phyloP scores from a whole-genome alignment of 1,284 basidiomycete genomes.

The Ganoderma multipileum region DNA sequence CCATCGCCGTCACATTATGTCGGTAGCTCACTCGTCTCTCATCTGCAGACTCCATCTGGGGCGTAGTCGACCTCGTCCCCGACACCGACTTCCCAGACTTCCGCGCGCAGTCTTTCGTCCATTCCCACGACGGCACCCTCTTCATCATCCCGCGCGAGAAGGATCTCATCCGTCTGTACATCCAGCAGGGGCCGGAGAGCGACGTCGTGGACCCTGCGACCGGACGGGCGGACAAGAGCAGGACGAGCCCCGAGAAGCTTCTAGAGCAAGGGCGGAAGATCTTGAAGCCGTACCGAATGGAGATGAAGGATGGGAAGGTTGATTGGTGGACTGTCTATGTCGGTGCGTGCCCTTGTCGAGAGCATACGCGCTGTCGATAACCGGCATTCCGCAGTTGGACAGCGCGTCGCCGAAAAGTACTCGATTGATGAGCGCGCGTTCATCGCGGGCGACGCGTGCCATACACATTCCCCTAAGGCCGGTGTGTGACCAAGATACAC shows the following conservation, averaged over 20 bases:
- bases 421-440: conserved; percentile 75
- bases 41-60: conserved; percentile 84
- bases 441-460: conserved; percentile 84
- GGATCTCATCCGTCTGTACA: conserved; percentile 77
- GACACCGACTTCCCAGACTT: conserved; percentile 86
- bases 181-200: conserved; percentile 71
- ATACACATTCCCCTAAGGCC: conserved; percentile 84
- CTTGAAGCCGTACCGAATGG: conserved; percentile 72
- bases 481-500: conserved; percentile 26
- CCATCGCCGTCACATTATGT: no score
- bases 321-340: conserved; percentile 87
- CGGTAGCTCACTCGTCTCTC: no score
- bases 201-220: conserved; percentile 56
- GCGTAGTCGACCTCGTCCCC: conserved; percentile 75
- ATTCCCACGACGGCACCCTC: conserved; percentile 58
- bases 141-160: conserved; percentile 83
- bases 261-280: conserved; percentile 72
- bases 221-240: conserved; percentile 68
- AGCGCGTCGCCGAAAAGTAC: conserved; percentile 76
- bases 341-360: conserved; percentile 40
- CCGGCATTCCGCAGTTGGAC: conserved; percentile 57
- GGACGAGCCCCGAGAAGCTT: conserved; percentile 65
- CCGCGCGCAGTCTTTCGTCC: conserved; percentile 70
- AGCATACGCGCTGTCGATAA: background rate
- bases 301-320: conserved; percentile 56